Base-by-base conservation (phyloP, 805 yeast species). In the Nakazawaea sp. region DNA sequence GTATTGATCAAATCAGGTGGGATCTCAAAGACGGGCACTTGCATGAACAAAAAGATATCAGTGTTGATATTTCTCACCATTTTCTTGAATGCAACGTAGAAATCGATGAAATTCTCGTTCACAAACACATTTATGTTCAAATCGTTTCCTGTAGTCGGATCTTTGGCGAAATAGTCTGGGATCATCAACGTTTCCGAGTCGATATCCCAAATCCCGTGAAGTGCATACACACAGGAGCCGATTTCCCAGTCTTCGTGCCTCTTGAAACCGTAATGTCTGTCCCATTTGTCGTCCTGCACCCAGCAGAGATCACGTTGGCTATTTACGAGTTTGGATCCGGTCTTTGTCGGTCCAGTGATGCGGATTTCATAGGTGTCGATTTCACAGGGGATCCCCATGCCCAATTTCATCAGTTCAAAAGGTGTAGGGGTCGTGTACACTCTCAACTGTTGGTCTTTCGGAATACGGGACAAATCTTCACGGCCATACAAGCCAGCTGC, bases 381-480 rank as follows among this genome's bases (percentile, higher is more conserved):
- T 18, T 68, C 72, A 36, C 76, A 71, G 0, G 82, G 62, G 11
- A 75, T 56, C 1, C 97, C 97, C 74, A 78, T 75, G 1, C 96
- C 97, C 17, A 88, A 58, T 31, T 72, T 65, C 61, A 90, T 64
- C 2, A 82, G 61, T 58, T 90, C 83, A 44, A 78, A 75, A 0
- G 81, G 79, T 0, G 95, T 81, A 0, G 98, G 97, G 1, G 88
- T 76, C 1, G 90, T 78, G 2, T 89, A 90, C 3, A 87, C 66
- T 40, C 81, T 71, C 33, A 90, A 67, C 39, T 79, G 79, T 49
- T 83, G 85, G 4, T 61, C 62, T 4, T 68, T 61, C 1, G 92
- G 89, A 16, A 79, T 52, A 1, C 46, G 47, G 8, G 63, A 63
- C 21, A 89, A 56, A 51, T 84, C 68, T 3, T 60, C 58, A 33